Evolutionary conservation across 2,329 filamentous ascomycete genomes (phyloP).

Genomic region (Monosporascus ibericus): DNA sequence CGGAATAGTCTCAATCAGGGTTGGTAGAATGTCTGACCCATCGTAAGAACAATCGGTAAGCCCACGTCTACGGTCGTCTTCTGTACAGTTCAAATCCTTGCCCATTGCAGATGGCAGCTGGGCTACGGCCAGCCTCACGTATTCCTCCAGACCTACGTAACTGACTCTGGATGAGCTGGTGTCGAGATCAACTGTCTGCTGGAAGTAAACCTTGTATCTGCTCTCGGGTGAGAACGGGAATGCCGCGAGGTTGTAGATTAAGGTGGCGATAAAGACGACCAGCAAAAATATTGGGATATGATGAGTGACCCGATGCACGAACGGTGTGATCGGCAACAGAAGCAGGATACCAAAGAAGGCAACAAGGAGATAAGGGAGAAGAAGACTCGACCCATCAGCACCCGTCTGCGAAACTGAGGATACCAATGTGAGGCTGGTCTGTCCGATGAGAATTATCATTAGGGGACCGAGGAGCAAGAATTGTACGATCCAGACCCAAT

Average conservation of each 20-base stretch:
- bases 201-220: constrained; percentile 81
- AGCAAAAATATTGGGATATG: constrained; percentile 76
- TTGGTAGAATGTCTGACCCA: constrained; percentile 53
- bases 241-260: constrained; percentile 78
- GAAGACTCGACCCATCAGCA: constrained; percentile 68
- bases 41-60: constrained; percentile 65
- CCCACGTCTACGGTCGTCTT: constrained; percentile 37
- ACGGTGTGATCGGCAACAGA: constrained; percentile 71
- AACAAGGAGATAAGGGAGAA: constrained; percentile 67
- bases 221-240: constrained; percentile 82
- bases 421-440: constrained; percentile 67
- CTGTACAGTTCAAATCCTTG: constrained; percentile 48
- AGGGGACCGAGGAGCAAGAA: constrained; percentile 76
- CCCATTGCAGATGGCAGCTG: constrained; percentile 66
- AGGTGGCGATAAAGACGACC: constrained; percentile 63
- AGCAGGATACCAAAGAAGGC: constrained; percentile 64
- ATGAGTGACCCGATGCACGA: constrained; percentile 79
- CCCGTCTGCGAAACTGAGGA: constrained; percentile 74
- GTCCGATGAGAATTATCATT: constrained; percentile 68
- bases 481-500: constrained; percentile 84
- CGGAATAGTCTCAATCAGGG: constrained; percentile 47
- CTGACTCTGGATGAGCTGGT: constrained; percentile 63
- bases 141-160: constrained; percentile 62
- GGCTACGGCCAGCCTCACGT: constrained; percentile 58
- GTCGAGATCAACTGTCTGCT: constrained; percentile 74